Conservation (phyloP, 305 asterid genomes). For the Rubia tinctorum region DNA sequence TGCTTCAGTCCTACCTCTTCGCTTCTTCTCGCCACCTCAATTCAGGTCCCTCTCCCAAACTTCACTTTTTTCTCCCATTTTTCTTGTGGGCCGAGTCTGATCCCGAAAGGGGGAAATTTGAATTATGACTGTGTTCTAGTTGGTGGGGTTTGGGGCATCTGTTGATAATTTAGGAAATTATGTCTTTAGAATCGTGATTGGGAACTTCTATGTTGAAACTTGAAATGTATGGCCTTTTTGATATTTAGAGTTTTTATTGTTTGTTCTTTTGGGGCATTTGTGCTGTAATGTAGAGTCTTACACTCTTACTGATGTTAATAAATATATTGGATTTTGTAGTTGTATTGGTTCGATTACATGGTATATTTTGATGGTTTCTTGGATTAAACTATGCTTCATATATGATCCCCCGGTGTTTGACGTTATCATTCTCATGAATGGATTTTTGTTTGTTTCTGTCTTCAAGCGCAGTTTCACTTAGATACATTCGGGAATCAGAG, state of each 20-base stretch:
- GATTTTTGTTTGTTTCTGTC: not conserved
- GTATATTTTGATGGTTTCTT: not conserved
- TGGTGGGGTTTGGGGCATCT: not conserved
- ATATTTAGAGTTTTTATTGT: not conserved
- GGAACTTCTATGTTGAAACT: not conserved
- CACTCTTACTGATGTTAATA: conserved; percentile 1
- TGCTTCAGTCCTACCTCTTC: conserved; percentile 55
- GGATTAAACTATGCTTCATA: not conserved
- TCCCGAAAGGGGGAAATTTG: not conserved
- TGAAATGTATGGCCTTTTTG: not conserved
- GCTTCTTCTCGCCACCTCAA: conserved; percentile 37
- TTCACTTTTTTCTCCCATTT: not conserved
- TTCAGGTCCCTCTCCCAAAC: conserved; percentile 22
- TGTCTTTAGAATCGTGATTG: no score
- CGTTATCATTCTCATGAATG: not conserved
- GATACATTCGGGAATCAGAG: conserved; percentile 71
- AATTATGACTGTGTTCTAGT: not conserved
- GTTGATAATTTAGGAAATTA: conserved; percentile 3
- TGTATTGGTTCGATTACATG: not conserved
- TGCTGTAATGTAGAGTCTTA: not conserved
- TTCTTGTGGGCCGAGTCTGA: not conserved
- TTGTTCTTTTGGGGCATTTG: not conserved
- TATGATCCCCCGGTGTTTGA: no score
- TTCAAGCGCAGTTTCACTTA: conserved; percentile 15
- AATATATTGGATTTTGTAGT: not conserved